Evolutionary conservation across 139 green algal species (phyloP).

Genomic region (Chlorella sp.): DNA sequence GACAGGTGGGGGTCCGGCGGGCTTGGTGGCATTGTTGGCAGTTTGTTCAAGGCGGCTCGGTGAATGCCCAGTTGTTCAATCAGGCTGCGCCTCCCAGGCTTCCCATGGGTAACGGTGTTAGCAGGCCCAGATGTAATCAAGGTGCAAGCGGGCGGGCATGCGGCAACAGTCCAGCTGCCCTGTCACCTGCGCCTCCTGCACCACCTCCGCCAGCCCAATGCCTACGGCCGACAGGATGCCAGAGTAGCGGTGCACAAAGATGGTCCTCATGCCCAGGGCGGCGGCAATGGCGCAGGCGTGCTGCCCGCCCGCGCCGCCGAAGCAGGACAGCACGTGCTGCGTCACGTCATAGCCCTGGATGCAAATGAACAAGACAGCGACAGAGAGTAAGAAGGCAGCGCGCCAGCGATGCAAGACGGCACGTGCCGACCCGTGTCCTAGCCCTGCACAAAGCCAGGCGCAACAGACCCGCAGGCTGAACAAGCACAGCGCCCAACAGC

Average conservation of each 20-base stretch:
- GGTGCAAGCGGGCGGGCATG: too few species aligned
- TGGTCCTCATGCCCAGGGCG: slow-evolving; percentile 90
- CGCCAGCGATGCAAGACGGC: slow-evolving; percentile 91
- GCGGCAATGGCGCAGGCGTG: slow-evolving; percentile 95
- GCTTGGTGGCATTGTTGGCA: too few species aligned
- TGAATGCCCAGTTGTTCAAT: too few species aligned
- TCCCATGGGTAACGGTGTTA: too few species aligned
- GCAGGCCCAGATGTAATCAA: too few species aligned
- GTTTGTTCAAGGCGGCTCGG: too few species aligned
- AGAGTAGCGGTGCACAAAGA: slow-evolving; percentile 92
- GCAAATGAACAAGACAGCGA: not conserved
- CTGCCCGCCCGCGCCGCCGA: slow-evolving; percentile 96
- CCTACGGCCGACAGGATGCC: slow-evolving; percentile 95
- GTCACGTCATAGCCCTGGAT: slow-evolving; percentile 86
- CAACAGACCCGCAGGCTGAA: too few species aligned
- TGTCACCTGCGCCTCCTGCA: slow-evolving; percentile 83
- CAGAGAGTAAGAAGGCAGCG: slow-evolving; percentile 59
- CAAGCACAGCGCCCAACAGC: too few species aligned
- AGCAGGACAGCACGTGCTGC: slow-evolving; percentile 91
- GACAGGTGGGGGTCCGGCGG: too few species aligned
- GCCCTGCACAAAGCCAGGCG: too few species aligned
- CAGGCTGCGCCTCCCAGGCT: too few species aligned
- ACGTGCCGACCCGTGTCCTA: slow-evolving; percentile 86
- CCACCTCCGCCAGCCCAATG: slow-evolving; percentile 94
- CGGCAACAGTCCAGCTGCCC: too few species aligned